Base-by-base conservation (phyloP, 306 rosid genomes). In the Quercus ilex region DNA sequence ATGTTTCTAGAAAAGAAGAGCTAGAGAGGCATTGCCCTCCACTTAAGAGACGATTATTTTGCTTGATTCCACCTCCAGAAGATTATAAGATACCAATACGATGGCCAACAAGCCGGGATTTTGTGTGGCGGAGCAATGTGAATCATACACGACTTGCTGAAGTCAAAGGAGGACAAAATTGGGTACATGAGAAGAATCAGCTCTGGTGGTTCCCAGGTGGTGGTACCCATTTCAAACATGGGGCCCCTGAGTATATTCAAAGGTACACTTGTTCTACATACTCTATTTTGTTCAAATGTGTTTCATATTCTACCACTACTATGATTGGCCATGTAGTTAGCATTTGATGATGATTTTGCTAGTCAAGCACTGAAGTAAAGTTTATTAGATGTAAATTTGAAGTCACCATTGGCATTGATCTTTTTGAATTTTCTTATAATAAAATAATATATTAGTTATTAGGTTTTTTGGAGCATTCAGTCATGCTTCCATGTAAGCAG, bases 161-260 rank as follows among this genome's bases (percentile, higher is more conserved):
- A 74, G 99, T 93, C 80, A 95, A 93, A 79, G 98, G 99, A 69
- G 99, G 99, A 51, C 99, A 95, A 85, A 95, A 95, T 83, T 95
- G 98, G 98, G 97, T 95, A 77, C 99, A 95, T 79, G 89, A 81
- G 71, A 90, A 86, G 91, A 89, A 86, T 81, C 85, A 84, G 69
- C 89, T 93, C 14, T 90, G 99, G 98, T 92, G 97, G 97, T 95
- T 95, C 87, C 99, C 99, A 1, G 99, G 99, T 46, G 99, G 99
- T 57, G 98, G 99, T 83, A 93, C 98, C 73, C 99, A 95, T 88
- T 95, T 95, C 87, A 95, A 95, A 88, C 88, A 91, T 57, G 98
- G 99, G 18, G 98, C 99, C 31, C 51, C 96, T 10, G 97, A 93
- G 78, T 95, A 95, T 84, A 95, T 93, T 65, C 87, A 90, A 73